phyloP scores from a whole-genome alignment of 768 basidiomycete species.

The Trametes cingulata region DNA sequence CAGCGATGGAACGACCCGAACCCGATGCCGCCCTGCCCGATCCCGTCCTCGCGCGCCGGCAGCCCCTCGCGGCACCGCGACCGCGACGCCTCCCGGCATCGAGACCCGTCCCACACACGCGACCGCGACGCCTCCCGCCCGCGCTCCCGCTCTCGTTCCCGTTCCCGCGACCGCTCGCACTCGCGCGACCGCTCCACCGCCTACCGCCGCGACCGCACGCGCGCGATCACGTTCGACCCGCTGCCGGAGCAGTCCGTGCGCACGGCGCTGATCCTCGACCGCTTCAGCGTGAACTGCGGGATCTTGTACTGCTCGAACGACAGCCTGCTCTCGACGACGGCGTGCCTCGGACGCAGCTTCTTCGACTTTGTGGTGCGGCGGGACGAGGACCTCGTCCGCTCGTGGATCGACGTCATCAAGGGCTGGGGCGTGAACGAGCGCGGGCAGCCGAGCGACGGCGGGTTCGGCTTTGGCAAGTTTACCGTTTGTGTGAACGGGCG shows the following conservation, averaged over 20 bases:
- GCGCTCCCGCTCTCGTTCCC: too few relatives aligned
- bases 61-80: conserved; percentile 9
- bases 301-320: conserved; percentile 77
- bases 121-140: too few relatives aligned
- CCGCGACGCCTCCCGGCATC: not conserved
- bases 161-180: too few relatives aligned
- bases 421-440: conserved; percentile 84
- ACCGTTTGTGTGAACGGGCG: conserved; percentile 55
- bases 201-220: not conserved
- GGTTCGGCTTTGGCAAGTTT: conserved; percentile 82
- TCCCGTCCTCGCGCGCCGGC: conserved; percentile 27
- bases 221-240: conserved; percentile 53
- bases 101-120: too few relatives aligned
- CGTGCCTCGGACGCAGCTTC: conserved; percentile 64
- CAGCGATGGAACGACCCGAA: conserved; percentile 38
- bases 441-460: conserved; percentile 81
- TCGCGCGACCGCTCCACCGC: not conserved
- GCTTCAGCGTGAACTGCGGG: conserved; percentile 66
- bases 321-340: conserved; percentile 58
- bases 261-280: conserved; percentile 79
- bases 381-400: conserved; percentile 66
- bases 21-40: conserved; percentile 37
- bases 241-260: conserved; percentile 71
- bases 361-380: conserved; percentile 71
- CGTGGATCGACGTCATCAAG: conserved; percentile 78